Evolutionary conservation across 2,329 filamentous ascomycete species (phyloP), one percentile per base, ranked within the genome.

Genomic region (Dactylonectria macrodidyma): DNA sequence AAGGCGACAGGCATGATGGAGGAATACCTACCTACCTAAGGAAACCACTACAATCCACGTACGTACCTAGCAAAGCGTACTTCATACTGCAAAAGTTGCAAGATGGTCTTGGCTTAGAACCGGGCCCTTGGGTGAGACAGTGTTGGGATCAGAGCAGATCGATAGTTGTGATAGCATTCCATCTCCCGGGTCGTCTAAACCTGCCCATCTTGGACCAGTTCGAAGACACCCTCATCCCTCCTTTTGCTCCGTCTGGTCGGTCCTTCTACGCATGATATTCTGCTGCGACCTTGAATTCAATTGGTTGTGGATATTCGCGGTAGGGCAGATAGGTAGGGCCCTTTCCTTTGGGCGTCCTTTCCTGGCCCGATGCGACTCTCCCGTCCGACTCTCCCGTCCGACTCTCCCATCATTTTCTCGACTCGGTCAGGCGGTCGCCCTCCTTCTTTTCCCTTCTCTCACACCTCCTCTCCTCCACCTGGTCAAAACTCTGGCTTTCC

Each of bases 391-490:
- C 16, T 19, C 3, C 14, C 16, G n/a, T n/a, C 3, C 3, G 14
- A 44, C 16, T n/a, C 16, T 19, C 3, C 14, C 16, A n/a, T 44
- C 1, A 6, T 44, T 44, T 44, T 19, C 16, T 14, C 41, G 14
- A 44, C 41, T 8, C 41, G n/a, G 14, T 44, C 41, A n/a, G 14
- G 36, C 54, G 44, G 55, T 59, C 47, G 26, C 48, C 5, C 41
- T 58, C 56, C 38, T 19, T 19, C 26, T n/a, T 50, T 38, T 11
- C n/a, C 48, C 51, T 22, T 48, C 51, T n/a, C 24, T 33, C 36
- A 10, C 46, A 59, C 62, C 71, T 67, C 66, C 24, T 55, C 44
- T 67, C 66, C 24, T 55, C 48, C 63, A n/a, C 41, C 41, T 19
- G 14, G 41, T n/a, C 41, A n/a, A 44, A 44, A 44, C 41, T 44